phyloP scores from a whole-genome alignment of 441 rosid species.

The Croton laevigatus region DNA sequence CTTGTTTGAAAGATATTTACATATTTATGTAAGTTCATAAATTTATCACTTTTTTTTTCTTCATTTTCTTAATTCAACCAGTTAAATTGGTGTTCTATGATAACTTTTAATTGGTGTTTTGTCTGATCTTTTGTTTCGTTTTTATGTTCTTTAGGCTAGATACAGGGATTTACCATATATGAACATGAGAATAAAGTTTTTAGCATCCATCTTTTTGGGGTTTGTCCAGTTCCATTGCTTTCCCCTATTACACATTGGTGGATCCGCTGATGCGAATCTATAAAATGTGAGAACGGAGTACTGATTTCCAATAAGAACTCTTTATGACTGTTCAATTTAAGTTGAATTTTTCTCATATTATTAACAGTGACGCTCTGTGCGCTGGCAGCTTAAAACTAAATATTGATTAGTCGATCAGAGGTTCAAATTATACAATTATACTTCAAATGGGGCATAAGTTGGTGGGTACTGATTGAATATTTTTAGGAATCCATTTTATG shows the following conservation, averaged over 20 bases:
- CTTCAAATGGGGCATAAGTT: not conserved
- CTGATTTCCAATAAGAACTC: not conserved
- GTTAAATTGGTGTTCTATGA: not conserved
- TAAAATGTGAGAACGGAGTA: not conserved
- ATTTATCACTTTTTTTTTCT: not conserved
- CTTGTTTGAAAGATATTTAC: not conserved
- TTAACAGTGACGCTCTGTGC: not conserved
- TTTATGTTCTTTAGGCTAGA: not conserved
- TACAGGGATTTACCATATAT: not conserved
- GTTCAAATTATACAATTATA: not conserved
- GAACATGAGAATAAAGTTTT: not conserved
- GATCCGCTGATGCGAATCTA: not conserved
- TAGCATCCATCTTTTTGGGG: not conserved
- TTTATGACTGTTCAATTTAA: not conserved
- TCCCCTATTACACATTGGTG: not conserved
- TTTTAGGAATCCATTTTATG: not conserved
- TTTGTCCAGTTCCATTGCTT: not conserved
- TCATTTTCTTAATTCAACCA: not conserved
- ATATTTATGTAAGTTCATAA: not conserved
- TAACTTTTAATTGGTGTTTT: not conserved
- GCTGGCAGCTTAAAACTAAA: not conserved
- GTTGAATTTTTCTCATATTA: not conserved
- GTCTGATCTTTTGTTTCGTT: not conserved
- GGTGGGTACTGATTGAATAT: not conserved
- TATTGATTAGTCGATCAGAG: not conserved